Conservation (phyloP, 495 filamentous ascomycete species). For the Paragyromitra xinjiangensis region DNA sequence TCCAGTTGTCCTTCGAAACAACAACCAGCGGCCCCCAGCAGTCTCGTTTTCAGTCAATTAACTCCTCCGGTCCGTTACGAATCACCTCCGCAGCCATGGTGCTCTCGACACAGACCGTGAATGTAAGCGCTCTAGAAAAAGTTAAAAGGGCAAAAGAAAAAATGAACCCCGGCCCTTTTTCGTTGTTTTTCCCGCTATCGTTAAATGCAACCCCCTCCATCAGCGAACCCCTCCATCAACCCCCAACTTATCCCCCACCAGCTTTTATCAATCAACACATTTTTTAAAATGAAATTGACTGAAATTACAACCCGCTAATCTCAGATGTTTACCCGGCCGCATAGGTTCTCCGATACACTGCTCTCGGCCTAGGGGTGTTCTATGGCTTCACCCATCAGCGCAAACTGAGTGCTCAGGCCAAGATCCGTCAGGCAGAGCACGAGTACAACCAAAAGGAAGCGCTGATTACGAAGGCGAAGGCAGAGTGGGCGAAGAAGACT, state of each 20-base stretch:
- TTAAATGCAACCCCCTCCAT: slow-evolving; percentile 39
- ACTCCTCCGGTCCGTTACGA: slow-evolving; percentile 39
- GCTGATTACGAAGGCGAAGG: slow-evolving; percentile 90
- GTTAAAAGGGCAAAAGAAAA: slow-evolving; percentile 28
- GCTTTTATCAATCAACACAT: slow-evolving; percentile 40
- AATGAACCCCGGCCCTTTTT: slow-evolving; percentile 36
- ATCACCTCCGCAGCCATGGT: slow-evolving; percentile 44
- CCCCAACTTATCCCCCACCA: slow-evolving; percentile 32
- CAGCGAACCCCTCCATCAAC: slow-evolving; percentile 33
- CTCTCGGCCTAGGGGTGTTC: slow-evolving; percentile 83
- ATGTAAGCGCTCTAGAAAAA: slow-evolving; percentile 54
- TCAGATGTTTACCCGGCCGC: slow-evolving; percentile 26
- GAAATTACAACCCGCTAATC: slow-evolving; percentile 33
- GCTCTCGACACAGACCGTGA: slow-evolving; percentile 57
- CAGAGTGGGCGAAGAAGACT: slow-evolving; percentile 82
- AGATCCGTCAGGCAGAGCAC: slow-evolving; percentile 71
- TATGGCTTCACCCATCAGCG: slow-evolving; percentile 94
- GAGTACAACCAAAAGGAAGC: slow-evolving; percentile 87
- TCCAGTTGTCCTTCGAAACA: slow-evolving; percentile 42
- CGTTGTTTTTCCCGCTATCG: slow-evolving; percentile 48
- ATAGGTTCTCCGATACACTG: slow-evolving; percentile 94
- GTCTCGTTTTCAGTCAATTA: slow-evolving; percentile 56
- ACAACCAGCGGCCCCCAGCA: slow-evolving; percentile 39
- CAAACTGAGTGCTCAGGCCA: slow-evolving; percentile 71
- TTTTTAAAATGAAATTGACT: slow-evolving; percentile 28